Evolutionary conservation across 2,329 filamentous ascomycete genomes (phyloP).

Genomic region (Aspergillus sp.): DNA sequence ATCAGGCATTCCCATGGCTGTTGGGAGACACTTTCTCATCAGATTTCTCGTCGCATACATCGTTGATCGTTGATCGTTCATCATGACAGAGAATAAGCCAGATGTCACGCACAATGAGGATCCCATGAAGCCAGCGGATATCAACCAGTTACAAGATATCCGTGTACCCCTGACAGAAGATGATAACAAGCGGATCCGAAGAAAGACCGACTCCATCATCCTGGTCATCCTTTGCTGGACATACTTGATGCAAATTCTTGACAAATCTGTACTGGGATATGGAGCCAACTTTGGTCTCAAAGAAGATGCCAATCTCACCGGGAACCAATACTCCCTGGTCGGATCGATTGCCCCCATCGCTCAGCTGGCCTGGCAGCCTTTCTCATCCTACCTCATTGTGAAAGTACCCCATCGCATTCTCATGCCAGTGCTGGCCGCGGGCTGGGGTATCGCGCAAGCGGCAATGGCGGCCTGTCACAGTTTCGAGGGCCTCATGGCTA

Average conservation of each 20-base stretch:
- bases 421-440: slow-evolving; percentile 52
- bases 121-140: slow-evolving; percentile 9
- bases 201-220: slow-evolving; percentile 62
- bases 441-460: slow-evolving; percentile 51
- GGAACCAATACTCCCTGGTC: slow-evolving; percentile 58
- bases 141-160: slow-evolving; percentile 17
- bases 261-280: slow-evolving; percentile 59
- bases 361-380: slow-evolving; percentile 61
- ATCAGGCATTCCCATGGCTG: too few relatives aligned
- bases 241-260: slow-evolving; percentile 53
- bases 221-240: slow-evolving; percentile 49
- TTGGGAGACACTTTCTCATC: too few relatives aligned
- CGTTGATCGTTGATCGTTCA: neutral
- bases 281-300: slow-evolving; percentile 57
- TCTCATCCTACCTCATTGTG: slow-evolving; percentile 61
- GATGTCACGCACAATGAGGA: slow-evolving; percentile 20
- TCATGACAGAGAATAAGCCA: slow-evolving; percentile 6
- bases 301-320: slow-evolving; percentile 51
- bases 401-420: slow-evolving; percentile 60
- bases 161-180: slow-evolving; percentile 32
- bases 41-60: too few relatives aligned
- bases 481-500: slow-evolving; percentile 47
- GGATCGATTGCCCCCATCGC: slow-evolving; percentile 60
- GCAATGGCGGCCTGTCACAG: slow-evolving; percentile 49
- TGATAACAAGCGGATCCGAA: slow-evolving; percentile 55